Conservation (phyloP, 2,329 filamentous ascomycete genomes). For the Curvularia sp. region DNA sequence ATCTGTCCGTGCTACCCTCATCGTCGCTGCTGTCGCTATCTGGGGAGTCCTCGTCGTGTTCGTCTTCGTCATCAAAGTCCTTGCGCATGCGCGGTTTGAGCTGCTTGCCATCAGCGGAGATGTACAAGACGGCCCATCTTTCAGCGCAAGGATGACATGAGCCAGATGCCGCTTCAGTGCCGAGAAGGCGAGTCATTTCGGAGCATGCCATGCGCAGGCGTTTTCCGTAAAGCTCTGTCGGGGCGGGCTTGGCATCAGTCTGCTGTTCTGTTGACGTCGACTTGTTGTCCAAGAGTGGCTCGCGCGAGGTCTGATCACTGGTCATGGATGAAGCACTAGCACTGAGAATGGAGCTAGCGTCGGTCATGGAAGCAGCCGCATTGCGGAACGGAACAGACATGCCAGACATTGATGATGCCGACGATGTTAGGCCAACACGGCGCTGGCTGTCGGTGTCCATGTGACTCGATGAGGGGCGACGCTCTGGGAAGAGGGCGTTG, state of each 20-base stretch:
- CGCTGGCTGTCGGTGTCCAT: slow-evolving; percentile 56
- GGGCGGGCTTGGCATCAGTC: slow-evolving; percentile 58
- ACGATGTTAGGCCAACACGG: slow-evolving; percentile 55
- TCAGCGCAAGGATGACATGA: slow-evolving; percentile 81
- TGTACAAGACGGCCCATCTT: slow-evolving; percentile 81
- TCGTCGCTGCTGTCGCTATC: slow-evolving; percentile 60
- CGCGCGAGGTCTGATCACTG: slow-evolving; percentile 73
- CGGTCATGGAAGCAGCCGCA: slow-evolving; percentile 60
- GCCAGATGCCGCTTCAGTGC: slow-evolving; percentile 69
- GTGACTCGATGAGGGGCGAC: slow-evolving; percentile 66
- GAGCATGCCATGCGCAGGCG: slow-evolving; percentile 72
- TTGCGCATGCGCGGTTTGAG: slow-evolving; percentile 77
- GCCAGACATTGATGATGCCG: slow-evolving; percentile 59
- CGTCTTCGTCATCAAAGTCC: slow-evolving; percentile 69
- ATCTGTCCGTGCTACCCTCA: slow-evolving; percentile 52
- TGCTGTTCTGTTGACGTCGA: slow-evolving; percentile 37
- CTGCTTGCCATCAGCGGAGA: slow-evolving; percentile 74
- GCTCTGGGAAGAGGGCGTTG: slow-evolving; percentile 82
- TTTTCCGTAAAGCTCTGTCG: slow-evolving; percentile 52
- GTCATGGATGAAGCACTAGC: slow-evolving; percentile 75
- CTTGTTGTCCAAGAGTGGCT: slow-evolving; percentile 64
- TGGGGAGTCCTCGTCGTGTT: slow-evolving; percentile 66
- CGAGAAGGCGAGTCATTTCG: slow-evolving; percentile 73
- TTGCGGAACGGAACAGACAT: slow-evolving; percentile 60
- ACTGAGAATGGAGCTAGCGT: slow-evolving; percentile 74